Evolutionary conservation across 2,329 filamentous ascomycete genomes (phyloP).

Genomic region (Aspergillus pseudonomiae): DNA sequence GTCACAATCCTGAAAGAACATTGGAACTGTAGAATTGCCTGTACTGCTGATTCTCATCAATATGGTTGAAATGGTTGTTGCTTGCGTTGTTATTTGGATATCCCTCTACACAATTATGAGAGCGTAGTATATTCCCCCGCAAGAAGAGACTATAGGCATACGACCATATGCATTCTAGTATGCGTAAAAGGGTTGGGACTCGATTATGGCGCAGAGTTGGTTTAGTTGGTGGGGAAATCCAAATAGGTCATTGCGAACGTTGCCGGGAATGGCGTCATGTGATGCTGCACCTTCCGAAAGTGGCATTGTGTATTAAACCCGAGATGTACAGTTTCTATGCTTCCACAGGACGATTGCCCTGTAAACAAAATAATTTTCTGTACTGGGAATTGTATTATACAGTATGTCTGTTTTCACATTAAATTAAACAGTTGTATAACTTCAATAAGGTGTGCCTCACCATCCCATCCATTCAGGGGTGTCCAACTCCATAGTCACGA

Average conservation of each 20-base stretch:
- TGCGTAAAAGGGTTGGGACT: not conserved
- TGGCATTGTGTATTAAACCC: not conserved
- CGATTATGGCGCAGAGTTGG: not conserved
- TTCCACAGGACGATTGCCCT: not conserved
- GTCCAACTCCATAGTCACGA: conserved; percentile 5
- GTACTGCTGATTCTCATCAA: conserved; percentile 4
- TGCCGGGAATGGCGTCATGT: conserved; percentile 8
- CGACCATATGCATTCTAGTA: not conserved
- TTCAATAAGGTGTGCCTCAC: not conserved
- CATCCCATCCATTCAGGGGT: not conserved
- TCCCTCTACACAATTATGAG: not conserved
- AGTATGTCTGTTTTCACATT: not conserved
- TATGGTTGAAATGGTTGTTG: not conserved
- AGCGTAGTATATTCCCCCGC: not conserved
- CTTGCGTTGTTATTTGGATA: not conserved
- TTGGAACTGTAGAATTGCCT: not conserved
- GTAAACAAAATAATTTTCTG: not conserved
- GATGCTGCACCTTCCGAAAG: not conserved
- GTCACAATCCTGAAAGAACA: not conserved
- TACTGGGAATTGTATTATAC: not conserved
- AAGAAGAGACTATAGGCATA: not conserved
- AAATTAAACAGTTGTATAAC: not conserved
- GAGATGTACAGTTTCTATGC: too few relatives aligned
- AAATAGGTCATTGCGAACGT: conserved; percentile 2
- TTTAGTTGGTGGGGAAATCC: conserved; percentile 1